Conservation (phyloP, 192 early-diverging fungal species). For the Umbelopsis sp. region DNA sequence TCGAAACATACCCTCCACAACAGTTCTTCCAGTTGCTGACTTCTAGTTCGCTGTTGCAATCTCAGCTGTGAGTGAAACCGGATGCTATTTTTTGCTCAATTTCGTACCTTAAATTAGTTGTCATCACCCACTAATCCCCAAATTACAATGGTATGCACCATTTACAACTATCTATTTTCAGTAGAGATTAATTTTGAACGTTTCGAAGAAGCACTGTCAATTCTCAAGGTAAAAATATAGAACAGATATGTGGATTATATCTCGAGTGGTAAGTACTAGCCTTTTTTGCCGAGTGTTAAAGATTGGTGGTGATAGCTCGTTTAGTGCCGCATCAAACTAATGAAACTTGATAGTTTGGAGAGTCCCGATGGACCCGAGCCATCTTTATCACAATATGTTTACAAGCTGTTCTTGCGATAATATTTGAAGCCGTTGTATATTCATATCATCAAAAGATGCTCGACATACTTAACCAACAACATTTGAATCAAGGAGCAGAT, state of each 20-base stretch:
- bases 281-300: background rate
- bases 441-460: conserved; percentile 28
- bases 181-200: background rate
- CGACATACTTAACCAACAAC: conserved; percentile 21
- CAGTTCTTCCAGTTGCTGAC: background rate
- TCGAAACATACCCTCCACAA: background rate
- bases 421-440: conserved; percentile 41
- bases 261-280: conserved; percentile 38
- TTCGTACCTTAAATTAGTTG: conserved; percentile 13
- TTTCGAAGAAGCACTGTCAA: background rate
- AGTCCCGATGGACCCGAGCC: conserved; percentile 41
- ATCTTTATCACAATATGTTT: conserved; percentile 30
- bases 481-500: conserved; percentile 27
- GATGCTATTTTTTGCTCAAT: background rate
- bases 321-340: background rate
- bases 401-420: conserved; percentile 32
- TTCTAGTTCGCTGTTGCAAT: background rate
- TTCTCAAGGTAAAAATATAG: background rate
- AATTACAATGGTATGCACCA: background rate
- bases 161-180: background rate
- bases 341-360: conserved; percentile 36
- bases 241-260: conserved; percentile 40
- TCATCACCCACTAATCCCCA: background rate
- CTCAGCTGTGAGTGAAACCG: conserved; percentile 1
- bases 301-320: background rate